phyloP scores from a whole-genome alignment of 331 rosid species.

The Acacia concinna region DNA sequence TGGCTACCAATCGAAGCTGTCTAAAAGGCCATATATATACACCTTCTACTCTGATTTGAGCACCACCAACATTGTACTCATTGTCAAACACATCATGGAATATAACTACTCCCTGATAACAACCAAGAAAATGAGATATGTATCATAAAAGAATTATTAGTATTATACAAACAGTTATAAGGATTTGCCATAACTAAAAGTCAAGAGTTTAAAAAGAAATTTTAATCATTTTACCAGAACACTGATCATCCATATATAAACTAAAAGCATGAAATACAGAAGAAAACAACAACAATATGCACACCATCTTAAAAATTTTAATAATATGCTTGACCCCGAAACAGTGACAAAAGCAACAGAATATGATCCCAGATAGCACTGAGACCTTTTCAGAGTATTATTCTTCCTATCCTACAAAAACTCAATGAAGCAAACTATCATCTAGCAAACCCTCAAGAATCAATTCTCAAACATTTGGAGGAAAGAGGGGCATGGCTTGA shows the following conservation, averaged over 20 bases:
- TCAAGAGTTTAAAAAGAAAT: background rate
- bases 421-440: constrained; percentile 1
- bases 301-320: too few relatives aligned
- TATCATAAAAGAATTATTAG: background rate
- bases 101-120: constrained; percentile 78
- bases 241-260: background rate
- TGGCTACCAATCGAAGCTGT: constrained; percentile 96
- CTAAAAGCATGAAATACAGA: constrained; percentile 3
- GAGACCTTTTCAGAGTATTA: background rate
- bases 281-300: too few relatives aligned
- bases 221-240: background rate
- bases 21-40: constrained; percentile 99
- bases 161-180: background rate
- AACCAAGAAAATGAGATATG: constrained; percentile 27
- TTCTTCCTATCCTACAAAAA: background rate
- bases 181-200: constrained; percentile 6
- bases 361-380: constrained; percentile 3
- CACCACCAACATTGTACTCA: constrained; percentile 78
- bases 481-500: background rate
- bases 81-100: constrained; percentile 86
- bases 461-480: background rate
- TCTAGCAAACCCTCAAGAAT: background rate
- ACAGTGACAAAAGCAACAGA: constrained; percentile 6
- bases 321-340: background rate
- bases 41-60: constrained; percentile 96